Evolutionary conservation across 1,284 basidiomycete species (phyloP).

Genomic region (Microbotryum saponariae): DNA sequence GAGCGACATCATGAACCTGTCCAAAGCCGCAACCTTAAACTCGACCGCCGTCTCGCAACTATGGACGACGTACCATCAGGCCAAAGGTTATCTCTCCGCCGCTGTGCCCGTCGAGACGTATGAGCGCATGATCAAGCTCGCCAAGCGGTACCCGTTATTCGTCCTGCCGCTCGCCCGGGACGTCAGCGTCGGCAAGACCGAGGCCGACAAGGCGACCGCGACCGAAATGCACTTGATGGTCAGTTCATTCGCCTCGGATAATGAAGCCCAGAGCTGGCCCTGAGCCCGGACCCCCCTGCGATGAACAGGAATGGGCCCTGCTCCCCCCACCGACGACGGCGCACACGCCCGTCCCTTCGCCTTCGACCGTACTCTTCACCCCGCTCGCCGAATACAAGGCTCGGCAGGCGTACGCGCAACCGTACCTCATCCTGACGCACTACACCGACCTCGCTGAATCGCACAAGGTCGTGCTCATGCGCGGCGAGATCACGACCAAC

Average conservation of each 20-base stretch:
- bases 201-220: constrained; percentile 46
- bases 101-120: constrained; percentile 67
- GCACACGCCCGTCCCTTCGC: constrained; percentile 34
- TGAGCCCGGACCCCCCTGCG: constrained; percentile 24
- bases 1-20: constrained; percentile 66
- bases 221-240: constrained; percentile 81
- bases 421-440: constrained; percentile 80
- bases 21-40: constrained; percentile 64
- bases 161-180: constrained; percentile 65
- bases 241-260: constrained; percentile 56
- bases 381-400: constrained; percentile 91
- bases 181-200: constrained; percentile 36
- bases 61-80: constrained; percentile 83
- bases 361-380: constrained; percentile 71
- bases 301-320: constrained; percentile 34
- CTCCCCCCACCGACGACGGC: constrained; percentile 47
- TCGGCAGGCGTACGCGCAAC: constrained; percentile 77
- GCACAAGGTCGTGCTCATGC: constrained; percentile 76
- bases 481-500: constrained; percentile 78
- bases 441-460: constrained; percentile 79
- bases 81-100: constrained; percentile 74
- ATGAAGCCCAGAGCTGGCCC: constrained; percentile 42
- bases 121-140: constrained; percentile 57
- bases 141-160: constrained; percentile 60
- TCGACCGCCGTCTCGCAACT: constrained; percentile 63